Conservation (phyloP, 2,329 filamentous ascomycete genomes). For the Myriangium duriaei region DNA sequence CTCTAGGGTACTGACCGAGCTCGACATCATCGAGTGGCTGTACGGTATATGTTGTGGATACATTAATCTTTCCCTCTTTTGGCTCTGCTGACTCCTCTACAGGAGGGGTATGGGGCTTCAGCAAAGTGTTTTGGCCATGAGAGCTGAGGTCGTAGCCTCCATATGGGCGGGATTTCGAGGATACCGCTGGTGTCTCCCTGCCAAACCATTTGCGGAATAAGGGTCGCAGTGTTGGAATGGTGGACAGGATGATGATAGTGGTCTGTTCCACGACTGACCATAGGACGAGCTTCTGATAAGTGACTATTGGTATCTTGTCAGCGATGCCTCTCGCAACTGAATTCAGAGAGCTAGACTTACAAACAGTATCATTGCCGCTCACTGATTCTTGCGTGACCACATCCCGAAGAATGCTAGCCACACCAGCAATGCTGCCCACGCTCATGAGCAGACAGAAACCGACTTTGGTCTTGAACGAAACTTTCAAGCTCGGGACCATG, state of each 20-base stretch:
- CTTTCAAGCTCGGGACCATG: slow-evolving; percentile 1
- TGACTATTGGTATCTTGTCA: no score
- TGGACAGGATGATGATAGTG: neutral
- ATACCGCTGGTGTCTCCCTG: neutral
- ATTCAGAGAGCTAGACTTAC: no score
- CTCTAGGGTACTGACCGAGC: no score
- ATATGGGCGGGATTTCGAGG: neutral
- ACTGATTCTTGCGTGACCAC: neutral
- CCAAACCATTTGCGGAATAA: neutral
- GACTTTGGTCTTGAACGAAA: neutral
- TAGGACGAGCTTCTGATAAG: neutral
- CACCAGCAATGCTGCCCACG: neutral
- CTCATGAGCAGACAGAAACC: slow-evolving; percentile 5
- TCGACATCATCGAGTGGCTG: neutral
- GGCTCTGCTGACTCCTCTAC: neutral
- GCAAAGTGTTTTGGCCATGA: neutral
- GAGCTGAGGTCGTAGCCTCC: neutral
- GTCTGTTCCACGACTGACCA: neutral
- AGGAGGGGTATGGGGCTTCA: neutral
- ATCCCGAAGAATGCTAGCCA: neutral
- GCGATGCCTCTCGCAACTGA: no score
- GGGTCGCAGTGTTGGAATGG: neutral
- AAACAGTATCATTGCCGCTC: neutral
- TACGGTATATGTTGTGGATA: neutral
- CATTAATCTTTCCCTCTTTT: neutral